Evolutionary conservation across 1,139 yeast genomes (phyloP).

Genomic region (Torulaspora pretoriensis): DNA sequence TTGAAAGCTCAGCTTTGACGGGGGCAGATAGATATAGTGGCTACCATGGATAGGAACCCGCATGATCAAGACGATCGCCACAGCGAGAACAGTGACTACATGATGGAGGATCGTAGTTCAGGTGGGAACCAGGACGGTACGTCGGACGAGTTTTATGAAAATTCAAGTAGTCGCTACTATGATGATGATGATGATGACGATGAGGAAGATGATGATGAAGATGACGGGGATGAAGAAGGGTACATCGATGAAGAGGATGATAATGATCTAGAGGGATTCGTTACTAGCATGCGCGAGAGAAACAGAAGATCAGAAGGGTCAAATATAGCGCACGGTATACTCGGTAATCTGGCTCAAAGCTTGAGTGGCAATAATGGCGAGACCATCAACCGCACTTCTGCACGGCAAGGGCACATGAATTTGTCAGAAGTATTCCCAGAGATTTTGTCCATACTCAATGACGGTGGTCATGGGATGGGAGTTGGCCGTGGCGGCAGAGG

Average conservation of each 20-base stretch:
- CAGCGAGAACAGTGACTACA: conserved; percentile 14
- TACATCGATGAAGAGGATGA: conserved; percentile 27
- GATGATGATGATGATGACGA: conserved; percentile 12
- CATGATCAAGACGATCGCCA: conserved; percentile 7
- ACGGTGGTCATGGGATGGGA: conserved; percentile 33
- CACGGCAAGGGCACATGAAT: conserved; percentile 18
- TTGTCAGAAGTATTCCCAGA: conserved; percentile 38
- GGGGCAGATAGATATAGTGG: too few relatives aligned
- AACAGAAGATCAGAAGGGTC: conserved; percentile 12
- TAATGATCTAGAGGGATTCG: conserved; percentile 19
- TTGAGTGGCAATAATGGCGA: conserved; percentile 28
- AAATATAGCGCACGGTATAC: conserved; percentile 10
- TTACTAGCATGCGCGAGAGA: not conserved
- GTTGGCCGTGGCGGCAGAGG: conserved; percentile 18
- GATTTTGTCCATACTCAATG: conserved; percentile 41
- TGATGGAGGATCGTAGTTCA: conserved; percentile 14
- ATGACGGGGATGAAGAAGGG: conserved; percentile 28
- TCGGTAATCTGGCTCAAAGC: conserved; percentile 17
- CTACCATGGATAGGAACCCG: conserved; percentile 8
- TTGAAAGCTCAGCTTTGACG: too few relatives aligned
- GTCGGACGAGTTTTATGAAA: conserved; percentile 9
- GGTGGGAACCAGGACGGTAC: conserved; percentile 3
- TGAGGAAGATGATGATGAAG: conserved; percentile 28
- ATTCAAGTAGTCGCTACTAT: conserved; percentile 7
- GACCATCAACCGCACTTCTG: conserved; percentile 21